Conservation (phyloP, 2,329 filamentous ascomycete species). For the Paecilomyces fulvus region DNA sequence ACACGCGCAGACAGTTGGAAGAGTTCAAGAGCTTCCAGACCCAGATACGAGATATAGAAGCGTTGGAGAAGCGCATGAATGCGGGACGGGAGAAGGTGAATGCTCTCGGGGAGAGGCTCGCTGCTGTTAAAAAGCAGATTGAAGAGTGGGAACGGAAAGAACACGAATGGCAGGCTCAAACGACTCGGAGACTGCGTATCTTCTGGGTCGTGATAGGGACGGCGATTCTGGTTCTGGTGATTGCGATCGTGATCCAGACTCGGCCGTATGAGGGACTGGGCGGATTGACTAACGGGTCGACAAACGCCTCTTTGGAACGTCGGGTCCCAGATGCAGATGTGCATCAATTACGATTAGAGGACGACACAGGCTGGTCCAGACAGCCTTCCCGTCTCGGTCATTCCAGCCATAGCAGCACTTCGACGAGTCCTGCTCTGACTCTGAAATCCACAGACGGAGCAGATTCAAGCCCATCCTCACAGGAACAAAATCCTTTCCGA, state of each 20-base stretch:
- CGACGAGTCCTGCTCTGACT: not conserved
- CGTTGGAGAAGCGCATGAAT: conserved; percentile 32
- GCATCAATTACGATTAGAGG: conserved; percentile 3
- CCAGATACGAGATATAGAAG: conserved; percentile 28
- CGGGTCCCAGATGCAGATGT: not conserved
- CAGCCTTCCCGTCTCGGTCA: not conserved
- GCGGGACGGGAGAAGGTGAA: conserved; percentile 25
- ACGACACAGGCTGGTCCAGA: not conserved
- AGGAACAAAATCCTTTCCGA: not conserved
- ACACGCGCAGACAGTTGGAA: conserved; percentile 28
- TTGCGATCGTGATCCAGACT: conserved; percentile 21
- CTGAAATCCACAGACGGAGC: not conserved
- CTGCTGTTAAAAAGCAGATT: conserved; percentile 30
- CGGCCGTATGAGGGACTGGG: conserved; percentile 8
- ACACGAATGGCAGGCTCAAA: conserved; percentile 32
- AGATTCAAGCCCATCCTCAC: not conserved
- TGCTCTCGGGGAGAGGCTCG: conserved; percentile 29
- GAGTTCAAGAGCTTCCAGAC: conserved; percentile 30
- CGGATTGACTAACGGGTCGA: not conserved
- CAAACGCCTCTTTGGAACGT: not conserved
- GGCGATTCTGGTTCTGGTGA: conserved; percentile 18
- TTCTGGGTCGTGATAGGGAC: conserved; percentile 25
- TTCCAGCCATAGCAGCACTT: not conserved
- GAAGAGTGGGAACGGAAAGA: conserved; percentile 36
- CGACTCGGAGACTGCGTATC: conserved; percentile 30